These are phyloP conservation scores for Arthroderma uncinatum DNA, from an alignment of 2,329 filamentous ascomycete genomes.

Conservation along the genomic window DNA sequence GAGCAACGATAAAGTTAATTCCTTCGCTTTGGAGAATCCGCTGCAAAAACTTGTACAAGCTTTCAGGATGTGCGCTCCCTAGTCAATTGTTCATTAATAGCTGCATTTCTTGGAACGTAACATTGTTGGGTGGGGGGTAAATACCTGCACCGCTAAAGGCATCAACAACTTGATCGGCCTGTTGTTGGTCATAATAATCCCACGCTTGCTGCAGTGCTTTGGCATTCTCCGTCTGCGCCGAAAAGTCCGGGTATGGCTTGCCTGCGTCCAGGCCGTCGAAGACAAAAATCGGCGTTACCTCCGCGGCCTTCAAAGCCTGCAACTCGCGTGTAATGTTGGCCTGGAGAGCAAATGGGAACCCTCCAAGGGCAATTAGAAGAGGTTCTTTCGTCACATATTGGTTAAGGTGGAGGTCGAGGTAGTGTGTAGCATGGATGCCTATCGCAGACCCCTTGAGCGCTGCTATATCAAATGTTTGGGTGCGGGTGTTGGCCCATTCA, in stretches of 20 bases:
- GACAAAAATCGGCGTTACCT: constrained; percentile 72
- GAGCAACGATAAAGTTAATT: constrained; percentile 69
- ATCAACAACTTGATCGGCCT: constrained; percentile 67
- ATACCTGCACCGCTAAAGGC: constrained; percentile 81
- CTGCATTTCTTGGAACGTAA: neutral
- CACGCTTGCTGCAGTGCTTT: constrained; percentile 69
- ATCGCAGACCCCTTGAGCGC: constrained; percentile 64
- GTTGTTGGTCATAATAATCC: constrained; percentile 70
- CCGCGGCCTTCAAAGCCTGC: constrained; percentile 55
- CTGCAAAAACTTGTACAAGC: constrained; percentile 68
- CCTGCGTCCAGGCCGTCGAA: constrained; percentile 80
- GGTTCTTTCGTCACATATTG: constrained; percentile 65
- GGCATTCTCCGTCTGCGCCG: constrained; percentile 51
- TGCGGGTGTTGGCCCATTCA: constrained; percentile 45
- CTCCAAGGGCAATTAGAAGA: constrained; percentile 78
- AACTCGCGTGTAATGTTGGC: constrained; percentile 67
- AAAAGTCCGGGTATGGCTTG: constrained; percentile 56
- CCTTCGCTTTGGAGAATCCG: constrained; percentile 56
- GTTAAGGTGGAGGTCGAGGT: constrained; percentile 67
- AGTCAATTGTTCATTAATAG: constrained; percentile 19
- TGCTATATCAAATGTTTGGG: constrained; percentile 51
- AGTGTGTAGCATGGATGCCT: constrained; percentile 82
- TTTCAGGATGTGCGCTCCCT: constrained; percentile 61
- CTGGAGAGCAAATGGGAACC: constrained; percentile 68
- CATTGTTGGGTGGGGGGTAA: neutral